Evolutionary conservation across 495 filamentous ascomycete genomes (phyloP).

Genomic region (Podospora anserina): DNA sequence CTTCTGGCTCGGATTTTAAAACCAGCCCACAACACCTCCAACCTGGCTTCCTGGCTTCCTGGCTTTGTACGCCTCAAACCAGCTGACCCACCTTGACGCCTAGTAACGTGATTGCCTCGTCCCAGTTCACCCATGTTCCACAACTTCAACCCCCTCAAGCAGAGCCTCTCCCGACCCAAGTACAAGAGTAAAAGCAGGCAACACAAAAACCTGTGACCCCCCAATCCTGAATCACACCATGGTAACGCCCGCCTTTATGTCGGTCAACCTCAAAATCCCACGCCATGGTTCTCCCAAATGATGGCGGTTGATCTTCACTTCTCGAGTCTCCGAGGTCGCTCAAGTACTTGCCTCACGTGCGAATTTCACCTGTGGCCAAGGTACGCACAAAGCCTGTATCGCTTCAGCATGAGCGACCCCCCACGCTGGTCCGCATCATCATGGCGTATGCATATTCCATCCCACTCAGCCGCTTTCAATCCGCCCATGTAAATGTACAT

Average conservation of each 20-base stretch:
- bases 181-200: not conserved
- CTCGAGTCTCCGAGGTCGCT: not conserved
- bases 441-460: not conserved
- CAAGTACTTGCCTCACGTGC: not conserved
- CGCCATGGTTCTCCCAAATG: not conserved
- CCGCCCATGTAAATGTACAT: not conserved
- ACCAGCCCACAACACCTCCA: not conserved
- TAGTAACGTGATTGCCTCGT: not conserved
- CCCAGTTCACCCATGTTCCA: too few species aligned
- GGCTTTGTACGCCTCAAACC: not conserved
- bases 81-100: not conserved
- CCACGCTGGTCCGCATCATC: not conserved
- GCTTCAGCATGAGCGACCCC: not conserved
- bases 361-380: not conserved
- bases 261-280: not conserved
- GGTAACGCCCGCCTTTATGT: not conserved
- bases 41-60: not conserved
- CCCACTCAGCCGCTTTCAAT: not conserved
- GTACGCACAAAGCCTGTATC: not conserved
- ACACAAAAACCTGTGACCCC: too few species aligned
- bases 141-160: not conserved
- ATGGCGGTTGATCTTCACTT: too few species aligned
- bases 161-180: not conserved
- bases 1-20: not conserved
- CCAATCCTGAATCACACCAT: not conserved